Conservation (phyloP, 768 basidiomycete species). For the Lanmaoa pseudosensibilis region DNA sequence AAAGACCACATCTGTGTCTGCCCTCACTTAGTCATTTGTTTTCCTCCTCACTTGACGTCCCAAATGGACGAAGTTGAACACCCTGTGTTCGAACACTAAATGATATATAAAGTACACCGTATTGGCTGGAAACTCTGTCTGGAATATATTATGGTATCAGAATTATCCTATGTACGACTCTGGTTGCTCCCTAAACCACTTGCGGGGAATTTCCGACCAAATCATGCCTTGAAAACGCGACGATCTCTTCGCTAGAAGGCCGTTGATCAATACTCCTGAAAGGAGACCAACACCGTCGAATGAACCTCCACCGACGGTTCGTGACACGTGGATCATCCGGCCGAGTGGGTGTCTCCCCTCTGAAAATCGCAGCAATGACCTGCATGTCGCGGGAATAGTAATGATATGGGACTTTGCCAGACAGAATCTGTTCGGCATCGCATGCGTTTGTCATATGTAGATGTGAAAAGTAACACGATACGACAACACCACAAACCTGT, state of each 20-base stretch:
- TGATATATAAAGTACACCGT: no score
- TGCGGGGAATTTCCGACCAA: not conserved
- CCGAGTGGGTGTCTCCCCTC: not conserved
- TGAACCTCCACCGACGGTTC: not conserved
- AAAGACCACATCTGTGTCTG: no score
- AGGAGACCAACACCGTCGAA: slow-evolving; percentile 4
- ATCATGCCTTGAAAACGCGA: not conserved
- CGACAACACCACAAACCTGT: slow-evolving; percentile 5
- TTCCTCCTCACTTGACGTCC: no score
- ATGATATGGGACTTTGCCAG: not conserved
- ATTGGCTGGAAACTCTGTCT: no score
- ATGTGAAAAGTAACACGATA: not conserved
- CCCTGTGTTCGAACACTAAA: no score
- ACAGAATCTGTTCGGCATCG: slow-evolving; percentile 6
- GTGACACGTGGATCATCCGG: slow-evolving; percentile 1
- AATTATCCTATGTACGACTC: no score
- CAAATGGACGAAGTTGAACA: no score
- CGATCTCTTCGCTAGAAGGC: slow-evolving; percentile 2
- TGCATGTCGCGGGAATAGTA: slow-evolving; percentile 3
- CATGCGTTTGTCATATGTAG: not conserved
- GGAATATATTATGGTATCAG: no score
- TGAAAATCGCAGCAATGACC: not conserved
- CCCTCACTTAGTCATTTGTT: no score
- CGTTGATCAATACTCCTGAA: not conserved
- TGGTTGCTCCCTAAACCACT: no score